Conservation (phyloP, 2,329 filamentous ascomycete genomes). For the Phoma sp. region DNA sequence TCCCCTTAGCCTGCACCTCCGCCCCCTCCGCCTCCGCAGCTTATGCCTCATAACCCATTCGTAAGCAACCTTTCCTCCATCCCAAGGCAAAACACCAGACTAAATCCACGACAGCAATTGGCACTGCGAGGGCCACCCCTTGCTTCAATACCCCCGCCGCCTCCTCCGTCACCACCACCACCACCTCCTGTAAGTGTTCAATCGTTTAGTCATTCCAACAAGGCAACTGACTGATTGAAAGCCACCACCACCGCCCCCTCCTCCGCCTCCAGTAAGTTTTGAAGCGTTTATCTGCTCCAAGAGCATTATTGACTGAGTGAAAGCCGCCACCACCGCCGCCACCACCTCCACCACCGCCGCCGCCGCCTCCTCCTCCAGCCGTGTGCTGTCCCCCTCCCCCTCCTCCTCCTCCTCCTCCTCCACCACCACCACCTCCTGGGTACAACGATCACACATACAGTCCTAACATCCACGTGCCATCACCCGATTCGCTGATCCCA, state of each 20-base stretch:
- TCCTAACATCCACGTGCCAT: constrained; percentile 17
- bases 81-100: too few species aligned
- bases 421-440: constrained; percentile 8
- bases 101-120: not conserved
- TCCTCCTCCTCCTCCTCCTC: constrained; percentile 19
- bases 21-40: constrained; percentile 23
- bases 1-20: constrained; percentile 18
- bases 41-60: not conserved
- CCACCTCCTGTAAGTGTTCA: not conserved
- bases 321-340: too few species aligned
- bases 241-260: constrained; percentile 9
- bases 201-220: too few species aligned
- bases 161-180: too few species aligned
- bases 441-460: not conserved
- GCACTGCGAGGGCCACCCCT: too few species aligned
- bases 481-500: constrained; percentile 29
- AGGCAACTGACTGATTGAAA: too few species aligned
- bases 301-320: not conserved
- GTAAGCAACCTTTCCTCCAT: not conserved
- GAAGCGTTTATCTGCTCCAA: too few species aligned
- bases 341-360: constrained; percentile 22
- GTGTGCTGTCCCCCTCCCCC: constrained; percentile 12
- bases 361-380: constrained; percentile 15
- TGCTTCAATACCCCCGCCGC: too few species aligned
- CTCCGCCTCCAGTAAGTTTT: constrained; percentile 17